phyloP scores from a whole-genome alignment of 805 yeast genomes.

The Wickerhamiella galacta region DNA sequence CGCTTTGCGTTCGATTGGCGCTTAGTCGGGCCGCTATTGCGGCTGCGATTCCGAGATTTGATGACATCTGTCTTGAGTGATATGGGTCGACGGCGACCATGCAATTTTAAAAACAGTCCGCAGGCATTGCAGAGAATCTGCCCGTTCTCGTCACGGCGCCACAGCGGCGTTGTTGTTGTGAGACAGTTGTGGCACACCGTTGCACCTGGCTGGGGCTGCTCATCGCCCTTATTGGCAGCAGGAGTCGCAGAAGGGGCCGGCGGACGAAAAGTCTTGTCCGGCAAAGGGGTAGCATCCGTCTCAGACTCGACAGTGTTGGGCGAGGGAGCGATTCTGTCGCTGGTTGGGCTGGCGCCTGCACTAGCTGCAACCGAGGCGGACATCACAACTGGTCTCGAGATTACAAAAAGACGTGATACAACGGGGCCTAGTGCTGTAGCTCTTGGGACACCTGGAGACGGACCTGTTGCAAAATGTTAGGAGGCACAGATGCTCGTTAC shows the following conservation, averaged over 20 bases:
- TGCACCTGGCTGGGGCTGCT: slow-evolving; percentile 6
- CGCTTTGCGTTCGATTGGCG: slow-evolving; percentile 4
- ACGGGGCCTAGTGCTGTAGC: too few relatives aligned
- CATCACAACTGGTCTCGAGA: too few relatives aligned
- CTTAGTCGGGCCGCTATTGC: slow-evolving; percentile 2
- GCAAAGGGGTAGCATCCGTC: background rate
- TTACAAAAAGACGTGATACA: too few relatives aligned
- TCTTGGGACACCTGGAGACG: too few relatives aligned
- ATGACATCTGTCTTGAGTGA: slow-evolving; percentile 83
- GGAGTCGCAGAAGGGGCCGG: slow-evolving; percentile 6
- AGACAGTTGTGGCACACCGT: slow-evolving; percentile 63
- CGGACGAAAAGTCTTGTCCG: background rate
- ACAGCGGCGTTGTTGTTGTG: slow-evolving; percentile 83
- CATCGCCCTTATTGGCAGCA: slow-evolving; percentile 5
- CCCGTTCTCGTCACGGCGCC: slow-evolving; percentile 90
- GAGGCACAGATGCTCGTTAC: too few relatives aligned
- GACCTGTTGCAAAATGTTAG: too few relatives aligned
- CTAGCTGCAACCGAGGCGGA: too few relatives aligned
- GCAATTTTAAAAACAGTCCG: slow-evolving; percentile 74
- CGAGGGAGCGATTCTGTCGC: too few relatives aligned
- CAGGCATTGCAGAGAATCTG: slow-evolving; percentile 89
- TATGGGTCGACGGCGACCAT: slow-evolving; percentile 86
- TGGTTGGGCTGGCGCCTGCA: too few relatives aligned
- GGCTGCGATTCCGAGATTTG: slow-evolving; percentile 61
- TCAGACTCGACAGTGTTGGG: too few relatives aligned